Conservation (phyloP, 106 monocot species). For the Phalaenopsis aphrodite region DNA sequence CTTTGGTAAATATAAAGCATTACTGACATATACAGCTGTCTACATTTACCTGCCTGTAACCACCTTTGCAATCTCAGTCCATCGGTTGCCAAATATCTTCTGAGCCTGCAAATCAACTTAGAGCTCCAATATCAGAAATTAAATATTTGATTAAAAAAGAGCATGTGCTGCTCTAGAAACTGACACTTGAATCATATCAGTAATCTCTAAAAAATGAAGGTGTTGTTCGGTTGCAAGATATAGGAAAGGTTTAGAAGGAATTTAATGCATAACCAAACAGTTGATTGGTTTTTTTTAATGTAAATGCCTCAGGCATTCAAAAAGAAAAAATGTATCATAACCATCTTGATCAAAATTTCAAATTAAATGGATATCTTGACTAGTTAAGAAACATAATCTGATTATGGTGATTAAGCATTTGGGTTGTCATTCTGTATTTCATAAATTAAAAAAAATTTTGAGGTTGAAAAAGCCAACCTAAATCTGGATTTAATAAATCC, state of each 20-base stretch:
- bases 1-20: not conserved
- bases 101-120: constrained; percentile 56
- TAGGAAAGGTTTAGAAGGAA: not conserved
- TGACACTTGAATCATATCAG: not conserved
- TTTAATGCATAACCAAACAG: not conserved
- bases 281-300: no score
- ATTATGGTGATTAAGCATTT: no score
- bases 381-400: no score
- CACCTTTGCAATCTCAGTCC: constrained; percentile 96
- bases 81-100: constrained; percentile 86
- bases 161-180: not conserved
- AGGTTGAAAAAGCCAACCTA: no score
- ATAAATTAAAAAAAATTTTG: not conserved
- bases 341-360: no score
- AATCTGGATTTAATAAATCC: not conserved
- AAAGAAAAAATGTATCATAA: no score
- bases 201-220: not conserved
- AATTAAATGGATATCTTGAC: no score
- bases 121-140: not conserved
- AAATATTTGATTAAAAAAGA: not conserved
- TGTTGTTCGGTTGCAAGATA: not conserved
- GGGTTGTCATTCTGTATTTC: no score
- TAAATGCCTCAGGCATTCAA: no score
- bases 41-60: constrained; percentile 73
- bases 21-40: not conserved